Conservation (phyloP, 345 rosid genomes). For the Leavenworthia alabamica region DNA sequence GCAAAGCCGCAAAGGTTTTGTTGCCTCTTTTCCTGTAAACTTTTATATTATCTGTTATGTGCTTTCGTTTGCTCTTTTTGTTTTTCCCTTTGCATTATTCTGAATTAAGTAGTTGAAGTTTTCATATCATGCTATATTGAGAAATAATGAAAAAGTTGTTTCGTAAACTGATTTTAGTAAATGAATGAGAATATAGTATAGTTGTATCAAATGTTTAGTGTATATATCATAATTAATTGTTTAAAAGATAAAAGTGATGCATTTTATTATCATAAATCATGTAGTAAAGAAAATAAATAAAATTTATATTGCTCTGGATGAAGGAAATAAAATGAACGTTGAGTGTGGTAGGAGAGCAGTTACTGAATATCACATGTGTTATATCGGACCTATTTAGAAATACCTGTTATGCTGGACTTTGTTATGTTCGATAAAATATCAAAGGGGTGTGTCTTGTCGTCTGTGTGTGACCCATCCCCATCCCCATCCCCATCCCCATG, state of each 20-base stretch:
- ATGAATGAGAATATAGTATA: background rate
- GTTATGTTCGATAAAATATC: background rate
- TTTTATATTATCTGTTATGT: background rate
- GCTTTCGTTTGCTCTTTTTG: background rate
- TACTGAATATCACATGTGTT: background rate
- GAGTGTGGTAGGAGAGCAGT: background rate
- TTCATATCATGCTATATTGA: background rate
- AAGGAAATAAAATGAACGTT: background rate
- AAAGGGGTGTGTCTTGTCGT: background rate
- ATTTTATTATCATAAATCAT: background rate
- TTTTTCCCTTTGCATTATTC: background rate
- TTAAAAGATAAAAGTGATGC: background rate
- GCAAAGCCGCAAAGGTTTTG: background rate
- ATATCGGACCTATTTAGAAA: background rate
- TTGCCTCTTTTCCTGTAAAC: background rate
- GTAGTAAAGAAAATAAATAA: background rate
- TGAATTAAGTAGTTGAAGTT: background rate
- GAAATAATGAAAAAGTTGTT: background rate
- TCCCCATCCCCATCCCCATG: background rate
- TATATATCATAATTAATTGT: background rate
- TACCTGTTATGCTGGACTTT: background rate
- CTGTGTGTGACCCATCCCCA: background rate
- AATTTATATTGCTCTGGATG: background rate
- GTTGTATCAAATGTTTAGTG: background rate
- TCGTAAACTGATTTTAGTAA: background rate